Base-by-base conservation (phyloP, 1,284 basidiomycete genomes). In the Irpex sp. region DNA sequence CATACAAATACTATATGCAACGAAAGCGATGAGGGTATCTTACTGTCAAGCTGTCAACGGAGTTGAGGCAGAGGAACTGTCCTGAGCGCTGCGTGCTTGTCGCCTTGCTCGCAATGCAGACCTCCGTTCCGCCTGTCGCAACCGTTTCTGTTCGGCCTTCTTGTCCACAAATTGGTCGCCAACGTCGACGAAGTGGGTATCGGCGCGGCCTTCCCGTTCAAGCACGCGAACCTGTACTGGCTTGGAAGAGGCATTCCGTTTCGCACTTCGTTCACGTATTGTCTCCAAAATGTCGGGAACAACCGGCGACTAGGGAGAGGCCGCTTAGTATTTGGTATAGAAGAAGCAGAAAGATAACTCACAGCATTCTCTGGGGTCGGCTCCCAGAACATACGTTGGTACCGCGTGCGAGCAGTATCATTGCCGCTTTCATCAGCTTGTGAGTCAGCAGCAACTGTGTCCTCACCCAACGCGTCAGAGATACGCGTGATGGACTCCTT, bases 381-480 rank as follows among this genome's bases (percentile, higher is more conserved):
- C 70, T 91, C 89, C 87, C 88, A 91, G 72, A 88, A 90, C 58
- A 84, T 74, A 42, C 86, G 80, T 66, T 87, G 83, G 68, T 90
- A 90, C 14, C 87, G 81, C 63, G 84, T 80, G 36, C 86, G 82
- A 42, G 81, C 81, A 60, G 75, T 76, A 64, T 86, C 80, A 63
- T 83, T 80, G 5, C 80, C 77, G 65, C 84, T 82, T 7, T 75
- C 77, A 65, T 86, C 77, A 58, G 86, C 82, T 42, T 88, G 78
- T 37, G 74, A 69, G 67, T 91, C 89, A 0, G 87, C 86, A 66
- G 82, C 78, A 4, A 78, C 75, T 16, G 80, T 78, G 63, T 86
- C 79, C 48, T 71, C 65, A 12, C 69, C 66, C 33, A 73, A 66
- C 33, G 60, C 64, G 37, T 51, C 52, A 28, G 59, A 62, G 10